phyloP scores from a whole-genome alignment of 305 asterid genomes.

The Fraxinus velutina region DNA sequence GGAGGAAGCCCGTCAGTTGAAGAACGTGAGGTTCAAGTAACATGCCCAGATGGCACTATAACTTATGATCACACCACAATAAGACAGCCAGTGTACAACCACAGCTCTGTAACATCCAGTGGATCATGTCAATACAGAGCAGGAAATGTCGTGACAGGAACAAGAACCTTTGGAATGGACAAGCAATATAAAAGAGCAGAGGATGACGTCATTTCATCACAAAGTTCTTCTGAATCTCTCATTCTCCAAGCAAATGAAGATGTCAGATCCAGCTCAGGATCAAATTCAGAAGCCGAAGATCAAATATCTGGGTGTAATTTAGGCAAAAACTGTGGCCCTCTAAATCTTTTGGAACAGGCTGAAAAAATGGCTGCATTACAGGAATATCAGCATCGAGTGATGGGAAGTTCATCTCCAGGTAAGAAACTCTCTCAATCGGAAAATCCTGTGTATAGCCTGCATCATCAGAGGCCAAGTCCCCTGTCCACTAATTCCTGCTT shows the following conservation, averaged over 20 bases:
- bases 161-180: constrained; percentile 27
- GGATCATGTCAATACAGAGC: constrained; percentile 33
- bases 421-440: constrained; percentile 34
- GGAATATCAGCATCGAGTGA: constrained; percentile 33
- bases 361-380: constrained; percentile 41
- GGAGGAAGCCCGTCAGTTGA: constrained; percentile 35
- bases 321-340: constrained; percentile 31
- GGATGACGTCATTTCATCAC: constrained; percentile 73
- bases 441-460: constrained; percentile 22
- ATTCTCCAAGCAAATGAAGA: constrained; percentile 62
- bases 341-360: constrained; percentile 31
- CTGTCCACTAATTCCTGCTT: constrained; percentile 34
- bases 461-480: constrained; percentile 29
- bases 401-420: constrained; percentile 26
- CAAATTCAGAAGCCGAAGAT: constrained; percentile 72
- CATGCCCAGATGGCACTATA: constrained; percentile 65
- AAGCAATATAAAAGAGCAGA: constrained; percentile 38
- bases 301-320: constrained; percentile 36
- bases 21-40: constrained; percentile 53
- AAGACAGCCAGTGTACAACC: constrained; percentile 34
- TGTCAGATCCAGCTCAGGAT: constrained; percentile 71
- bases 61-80: constrained; percentile 36
- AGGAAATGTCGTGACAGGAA: constrained; percentile 29
- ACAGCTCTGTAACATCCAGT: constrained; percentile 39
- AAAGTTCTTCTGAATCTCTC: constrained; percentile 70